Conservation (phyloP, 805 yeast species). For the Saccharomycopsis capsularis region DNA sequence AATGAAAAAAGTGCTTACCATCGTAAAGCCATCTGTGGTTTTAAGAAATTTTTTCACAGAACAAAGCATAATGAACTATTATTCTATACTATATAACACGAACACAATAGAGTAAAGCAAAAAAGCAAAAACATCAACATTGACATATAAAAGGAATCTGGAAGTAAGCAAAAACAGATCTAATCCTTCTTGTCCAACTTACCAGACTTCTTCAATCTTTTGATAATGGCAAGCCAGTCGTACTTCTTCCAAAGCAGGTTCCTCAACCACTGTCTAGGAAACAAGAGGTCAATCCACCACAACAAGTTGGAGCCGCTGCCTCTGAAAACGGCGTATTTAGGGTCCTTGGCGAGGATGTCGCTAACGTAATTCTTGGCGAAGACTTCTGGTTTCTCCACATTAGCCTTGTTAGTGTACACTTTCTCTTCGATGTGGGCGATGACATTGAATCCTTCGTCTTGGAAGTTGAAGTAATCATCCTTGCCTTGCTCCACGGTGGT, state of each 20-base stretch:
- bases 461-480: conserved; percentile 33
- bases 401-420: conserved; percentile 4
- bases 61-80: too few relatives aligned
- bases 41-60: too few relatives aligned
- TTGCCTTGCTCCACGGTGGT: conserved; percentile 17
- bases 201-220: neutral
- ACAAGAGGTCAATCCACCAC: conserved; percentile 25
- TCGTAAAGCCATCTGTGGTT: too few relatives aligned
- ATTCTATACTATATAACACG: too few relatives aligned
- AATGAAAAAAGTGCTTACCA: too few relatives aligned
- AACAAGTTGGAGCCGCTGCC: conserved; percentile 40
- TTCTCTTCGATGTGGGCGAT: conserved; percentile 12
- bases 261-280: conserved; percentile 5
- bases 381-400: conserved; percentile 28
- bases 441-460: conserved; percentile 20
- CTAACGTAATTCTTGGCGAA: conserved; percentile 36
- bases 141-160: too few relatives aligned
- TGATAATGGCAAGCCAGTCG: neutral
- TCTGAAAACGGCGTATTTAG: conserved; percentile 46
- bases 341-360: conserved; percentile 27
- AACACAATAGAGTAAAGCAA: too few relatives aligned
- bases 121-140: too few relatives aligned
- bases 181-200: neutral
- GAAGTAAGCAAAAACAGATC: neutral
- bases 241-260: conserved; percentile 4